These are phyloP conservation scores for Prunus armeniaca DNA, from an alignment of 306 rosid species.

Conservation along the genomic window DNA sequence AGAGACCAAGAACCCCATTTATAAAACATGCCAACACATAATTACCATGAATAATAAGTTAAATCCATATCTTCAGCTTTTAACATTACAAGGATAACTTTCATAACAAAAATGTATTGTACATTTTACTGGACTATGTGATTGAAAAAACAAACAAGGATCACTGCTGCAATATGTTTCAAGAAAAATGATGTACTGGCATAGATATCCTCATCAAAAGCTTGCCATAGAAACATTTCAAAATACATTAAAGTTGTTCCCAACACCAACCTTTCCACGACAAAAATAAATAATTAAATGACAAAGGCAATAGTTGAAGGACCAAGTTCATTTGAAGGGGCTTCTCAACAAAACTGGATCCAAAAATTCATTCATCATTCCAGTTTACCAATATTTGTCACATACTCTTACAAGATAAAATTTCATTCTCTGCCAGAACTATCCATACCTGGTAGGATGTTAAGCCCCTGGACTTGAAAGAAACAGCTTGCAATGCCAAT, in stretches of 20 bases:
- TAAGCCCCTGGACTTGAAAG: constrained; percentile 85
- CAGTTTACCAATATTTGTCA: neutral
- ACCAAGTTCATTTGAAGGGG: neutral
- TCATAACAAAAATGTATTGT: neutral
- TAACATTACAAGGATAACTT: neutral
- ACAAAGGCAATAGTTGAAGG: neutral
- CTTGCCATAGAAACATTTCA: neutral
- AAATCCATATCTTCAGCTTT: neutral
- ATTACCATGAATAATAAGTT: neutral
- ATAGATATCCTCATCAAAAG: neutral
- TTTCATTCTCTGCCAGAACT: neutral
- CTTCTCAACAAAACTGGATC: neutral
- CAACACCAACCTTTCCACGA: constrained; percentile 2
- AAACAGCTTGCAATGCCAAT: constrained; percentile 82
- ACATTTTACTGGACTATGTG: neutral
- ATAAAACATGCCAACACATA: neutral
- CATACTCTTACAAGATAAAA: neutral
- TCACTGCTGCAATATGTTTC: neutral
- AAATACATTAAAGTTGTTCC: neutral
- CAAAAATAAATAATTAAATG: neutral
- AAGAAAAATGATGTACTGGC: neutral
- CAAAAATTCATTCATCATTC: neutral
- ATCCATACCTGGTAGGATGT: constrained; percentile 50
- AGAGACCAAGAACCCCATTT: neutral
- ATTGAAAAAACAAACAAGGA: neutral